phyloP scores from a whole-genome alignment of 805 yeast species.

The Blastobotrys robertii region DNA sequence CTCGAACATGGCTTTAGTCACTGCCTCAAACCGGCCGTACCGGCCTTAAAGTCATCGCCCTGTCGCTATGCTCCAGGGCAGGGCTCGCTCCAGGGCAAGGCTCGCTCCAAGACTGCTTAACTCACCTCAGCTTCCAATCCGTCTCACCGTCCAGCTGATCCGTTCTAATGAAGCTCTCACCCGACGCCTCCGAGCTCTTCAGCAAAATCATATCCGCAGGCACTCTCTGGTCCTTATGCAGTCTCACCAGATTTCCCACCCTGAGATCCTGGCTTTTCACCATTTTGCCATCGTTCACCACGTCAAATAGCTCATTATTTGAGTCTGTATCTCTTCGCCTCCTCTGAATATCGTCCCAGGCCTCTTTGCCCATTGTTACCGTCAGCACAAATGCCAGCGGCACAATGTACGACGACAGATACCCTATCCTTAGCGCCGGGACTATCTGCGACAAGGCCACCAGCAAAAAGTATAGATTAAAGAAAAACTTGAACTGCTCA shows the following conservation, averaged over 20 bases:
- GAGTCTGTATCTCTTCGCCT: constrained; percentile 85
- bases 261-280: constrained; percentile 53
- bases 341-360: constrained; percentile 85
- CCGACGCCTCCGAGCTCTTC: constrained; percentile 68
- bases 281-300: constrained; percentile 29
- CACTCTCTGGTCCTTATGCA: constrained; percentile 74
- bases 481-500: constrained; percentile 95
- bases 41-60: no score
- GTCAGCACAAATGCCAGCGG: constrained; percentile 88
- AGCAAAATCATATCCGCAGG: constrained; percentile 90
- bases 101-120: no score
- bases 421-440: constrained; percentile 87
- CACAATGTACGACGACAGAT: constrained; percentile 82
- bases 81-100: no score
- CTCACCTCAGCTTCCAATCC: constrained; percentile 81
- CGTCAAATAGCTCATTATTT: constrained; percentile 73
- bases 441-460: constrained; percentile 92
- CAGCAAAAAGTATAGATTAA: constrained; percentile 79
- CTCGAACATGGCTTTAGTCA: no score
- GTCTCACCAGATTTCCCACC: constrained; percentile 76
- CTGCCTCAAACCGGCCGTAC: no score
- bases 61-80: no score
- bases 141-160: constrained; percentile 99
- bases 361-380: constrained; percentile 94
- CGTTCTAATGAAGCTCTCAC: constrained; percentile 89